A percentile compares a stretch with the other conserved stretches of the same genome.
Evolutionary conservation across 1,284 basidiomycete genomes (phyloP).

Genomic region (Hymenochaete sp.): DNA sequence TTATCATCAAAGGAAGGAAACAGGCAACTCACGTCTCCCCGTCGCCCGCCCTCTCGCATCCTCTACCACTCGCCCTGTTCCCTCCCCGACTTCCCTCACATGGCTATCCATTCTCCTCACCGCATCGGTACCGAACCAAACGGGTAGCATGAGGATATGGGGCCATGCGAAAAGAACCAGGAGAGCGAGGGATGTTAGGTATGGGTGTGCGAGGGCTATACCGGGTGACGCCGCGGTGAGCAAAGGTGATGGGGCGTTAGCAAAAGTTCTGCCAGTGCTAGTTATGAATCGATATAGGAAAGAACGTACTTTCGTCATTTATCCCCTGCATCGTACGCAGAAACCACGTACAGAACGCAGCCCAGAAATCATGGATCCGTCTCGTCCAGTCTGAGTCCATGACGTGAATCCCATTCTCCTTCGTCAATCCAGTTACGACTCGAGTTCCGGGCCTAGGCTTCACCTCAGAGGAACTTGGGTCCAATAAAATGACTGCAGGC

Average conservation of each 20-base stretch:
- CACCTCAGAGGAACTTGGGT: too few relatives aligned
- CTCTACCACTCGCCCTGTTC: too few relatives aligned
- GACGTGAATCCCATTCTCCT: too few relatives aligned
- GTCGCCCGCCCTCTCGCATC: too few relatives aligned
- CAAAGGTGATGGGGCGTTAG: not conserved
- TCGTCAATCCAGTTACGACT: too few relatives aligned
- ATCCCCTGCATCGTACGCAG: not conserved
- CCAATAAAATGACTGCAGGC: too few relatives aligned
- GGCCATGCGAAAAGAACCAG: constrained; percentile 16
- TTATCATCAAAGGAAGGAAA: too few relatives aligned
- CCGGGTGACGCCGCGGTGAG: not conserved
- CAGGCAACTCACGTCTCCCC: too few relatives aligned
- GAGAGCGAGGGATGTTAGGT: constrained; percentile 14
- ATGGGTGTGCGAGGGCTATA: constrained; percentile 16
- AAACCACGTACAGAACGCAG: constrained; percentile 8
- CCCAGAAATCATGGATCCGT: constrained; percentile 11
- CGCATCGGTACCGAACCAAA: constrained; percentile 16
- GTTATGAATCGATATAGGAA: not conserved
- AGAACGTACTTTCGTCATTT: constrained; percentile 14
- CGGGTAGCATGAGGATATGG: constrained; percentile 16
- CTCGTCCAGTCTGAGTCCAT: too few relatives aligned
- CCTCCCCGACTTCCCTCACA: constrained; percentile 2
- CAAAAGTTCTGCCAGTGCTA: not conserved
- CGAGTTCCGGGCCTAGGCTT: too few relatives aligned
- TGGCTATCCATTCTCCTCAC: constrained; percentile 15